phyloP scores from a whole-genome alignment of 129 eudicot species.

The Escallonia rubra region DNA sequence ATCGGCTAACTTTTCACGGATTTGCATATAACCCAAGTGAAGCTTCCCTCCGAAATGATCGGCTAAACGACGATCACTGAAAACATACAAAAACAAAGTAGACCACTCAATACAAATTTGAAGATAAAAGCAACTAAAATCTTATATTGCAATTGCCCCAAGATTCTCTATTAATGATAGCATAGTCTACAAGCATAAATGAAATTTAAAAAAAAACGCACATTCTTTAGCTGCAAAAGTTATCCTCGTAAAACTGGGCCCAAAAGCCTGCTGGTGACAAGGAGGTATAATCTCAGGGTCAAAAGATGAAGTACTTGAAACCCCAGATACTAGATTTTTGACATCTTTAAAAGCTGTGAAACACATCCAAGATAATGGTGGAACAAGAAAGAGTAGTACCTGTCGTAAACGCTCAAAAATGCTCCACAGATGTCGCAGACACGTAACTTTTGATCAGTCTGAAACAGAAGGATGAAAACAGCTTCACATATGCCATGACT shows the following conservation, averaged over 20 bases:
- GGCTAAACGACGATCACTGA: slow-evolving; percentile 97
- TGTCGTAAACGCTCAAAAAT: slow-evolving; percentile 94
- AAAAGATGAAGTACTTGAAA: slow-evolving; percentile 66
- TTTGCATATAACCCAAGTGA: slow-evolving; percentile 96
- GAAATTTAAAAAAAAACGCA: slow-evolving; percentile 65
- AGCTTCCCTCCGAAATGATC: slow-evolving; percentile 99
- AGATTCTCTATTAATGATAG: slow-evolving; percentile 45
- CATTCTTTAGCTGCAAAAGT: slow-evolving; percentile 99
- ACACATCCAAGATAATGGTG: neutral
- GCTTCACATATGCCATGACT: neutral
- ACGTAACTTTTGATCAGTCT: slow-evolving; percentile 99
- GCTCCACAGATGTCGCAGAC: slow-evolving; percentile 99
- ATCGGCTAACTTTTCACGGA: slow-evolving; percentile 94
- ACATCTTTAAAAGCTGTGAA: slow-evolving; percentile 19
- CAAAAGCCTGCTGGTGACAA: slow-evolving; percentile 99
- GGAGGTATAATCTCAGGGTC: slow-evolving; percentile 97
- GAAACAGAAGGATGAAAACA: slow-evolving; percentile 13
- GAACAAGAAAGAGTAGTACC: slow-evolving; percentile 32
- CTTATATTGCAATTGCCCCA: slow-evolving; percentile 15
- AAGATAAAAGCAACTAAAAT: neutral
- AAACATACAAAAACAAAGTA: slow-evolving; percentile 18
- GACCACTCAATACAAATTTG: slow-evolving; percentile 6
- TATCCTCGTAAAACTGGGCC: slow-evolving; percentile 99
- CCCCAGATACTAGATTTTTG: slow-evolving; percentile 48
- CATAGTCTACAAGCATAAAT: slow-evolving; percentile 71